Percentiles rank a stretch among this genome's conserved stretches.
Conservation (phyloP, 2,329 filamentous ascomycete genomes). For the Scopulariopsis brevicaulis region DNA sequence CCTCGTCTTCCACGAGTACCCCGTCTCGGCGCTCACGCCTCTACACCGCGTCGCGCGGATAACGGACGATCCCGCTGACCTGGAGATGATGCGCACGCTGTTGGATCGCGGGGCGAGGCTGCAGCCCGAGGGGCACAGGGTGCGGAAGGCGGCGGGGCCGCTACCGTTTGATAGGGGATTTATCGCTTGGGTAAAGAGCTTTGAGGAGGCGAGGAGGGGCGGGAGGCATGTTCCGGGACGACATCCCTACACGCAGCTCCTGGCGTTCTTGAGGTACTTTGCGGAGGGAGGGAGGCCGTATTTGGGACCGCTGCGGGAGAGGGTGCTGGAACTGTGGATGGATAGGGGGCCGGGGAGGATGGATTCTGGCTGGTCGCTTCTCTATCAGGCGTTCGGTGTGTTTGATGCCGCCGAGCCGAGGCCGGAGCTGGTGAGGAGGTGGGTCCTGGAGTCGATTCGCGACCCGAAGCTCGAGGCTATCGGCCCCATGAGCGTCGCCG, state of each 20-base stretch:
- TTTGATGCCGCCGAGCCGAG: not conserved
- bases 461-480: slow-evolving; percentile 1
- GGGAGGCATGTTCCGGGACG: not conserved
- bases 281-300: not conserved
- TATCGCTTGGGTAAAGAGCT: slow-evolving; percentile 2
- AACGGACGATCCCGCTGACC: not conserved
- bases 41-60: not conserved
- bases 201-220: not conserved
- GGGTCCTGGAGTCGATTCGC: not conserved
- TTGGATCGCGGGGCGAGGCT: slow-evolving; percentile 1
- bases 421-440: not conserved
- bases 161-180: not conserved
- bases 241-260: not conserved
- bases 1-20: not conserved
- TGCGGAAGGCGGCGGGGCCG: not conserved
- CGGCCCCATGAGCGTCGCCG: slow-evolving; percentile 1
- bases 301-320: not conserved
- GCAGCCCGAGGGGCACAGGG: not conserved
- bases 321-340: slow-evolving; percentile 3
- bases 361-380: slow-evolving; percentile 1
- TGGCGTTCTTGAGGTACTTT: not conserved
- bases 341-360: not conserved
- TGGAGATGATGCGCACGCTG: slow-evolving; percentile 1
- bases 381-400: slow-evolving; percentile 1
- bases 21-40: not conserved